These are phyloP conservation scores for Elaeagnus macrophylla DNA, from an alignment of 306 rosid genomes.

Conservation along the genomic window DNA sequence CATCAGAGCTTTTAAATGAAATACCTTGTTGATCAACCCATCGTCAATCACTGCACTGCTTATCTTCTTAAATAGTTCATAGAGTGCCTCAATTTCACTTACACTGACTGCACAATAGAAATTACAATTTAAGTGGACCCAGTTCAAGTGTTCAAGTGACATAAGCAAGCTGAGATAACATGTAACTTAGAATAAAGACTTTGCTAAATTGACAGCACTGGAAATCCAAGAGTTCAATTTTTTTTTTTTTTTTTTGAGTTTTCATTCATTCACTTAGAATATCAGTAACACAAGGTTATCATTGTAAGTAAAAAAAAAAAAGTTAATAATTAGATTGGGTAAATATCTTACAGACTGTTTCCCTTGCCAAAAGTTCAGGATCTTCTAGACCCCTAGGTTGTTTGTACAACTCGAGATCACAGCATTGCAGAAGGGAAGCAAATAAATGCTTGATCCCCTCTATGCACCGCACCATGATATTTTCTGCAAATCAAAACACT, in stretches of 20 bases:
- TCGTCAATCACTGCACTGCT: conserved; percentile 96
- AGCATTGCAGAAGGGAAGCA: conserved; percentile 59
- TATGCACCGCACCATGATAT: conserved; percentile 80
- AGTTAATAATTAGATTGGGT: conserved; percentile 5
- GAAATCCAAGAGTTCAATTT: too few relatives aligned
- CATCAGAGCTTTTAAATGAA: not conserved
- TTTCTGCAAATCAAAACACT: conserved; percentile 50
- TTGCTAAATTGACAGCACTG: too few relatives aligned
- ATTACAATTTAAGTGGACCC: not conserved
- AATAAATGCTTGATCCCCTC: conserved; percentile 52
- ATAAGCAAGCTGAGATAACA: not conserved
- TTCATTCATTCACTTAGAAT: not conserved
- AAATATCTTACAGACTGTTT: conserved; percentile 75
- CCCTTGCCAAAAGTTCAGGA: conserved; percentile 82
- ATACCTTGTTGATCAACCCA: conserved; percentile 91
- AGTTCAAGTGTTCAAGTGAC: not conserved
- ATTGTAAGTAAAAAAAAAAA: not conserved
- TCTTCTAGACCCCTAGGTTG: conserved; percentile 79
- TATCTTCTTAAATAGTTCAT: conserved; percentile 94
- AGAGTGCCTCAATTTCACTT: conserved; percentile 96
- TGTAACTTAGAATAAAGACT: not conserved
- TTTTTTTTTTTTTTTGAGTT: too few relatives aligned
- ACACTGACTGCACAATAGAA: conserved; percentile 68
- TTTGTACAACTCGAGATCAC: conserved; percentile 65
- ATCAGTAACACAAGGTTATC: not conserved